phyloP scores from a whole-genome alignment of 1,284 basidiomycete genomes.

The Ceratobasidium sp. region DNA sequence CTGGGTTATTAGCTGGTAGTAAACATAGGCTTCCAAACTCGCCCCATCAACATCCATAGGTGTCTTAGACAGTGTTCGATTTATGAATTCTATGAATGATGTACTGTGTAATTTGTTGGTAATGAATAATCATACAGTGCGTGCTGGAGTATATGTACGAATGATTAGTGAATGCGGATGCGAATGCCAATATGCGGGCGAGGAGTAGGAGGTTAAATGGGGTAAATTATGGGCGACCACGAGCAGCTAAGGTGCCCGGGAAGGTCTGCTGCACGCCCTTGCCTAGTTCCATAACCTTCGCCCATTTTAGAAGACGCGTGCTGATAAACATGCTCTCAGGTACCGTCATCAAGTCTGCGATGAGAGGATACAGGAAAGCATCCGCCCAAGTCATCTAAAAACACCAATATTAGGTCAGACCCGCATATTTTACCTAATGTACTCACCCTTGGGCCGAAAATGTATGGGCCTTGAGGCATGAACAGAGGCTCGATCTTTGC shows the following conservation, averaged over 20 bases:
- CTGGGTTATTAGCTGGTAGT: constrained; percentile 40
- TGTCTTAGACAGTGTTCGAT: no score
- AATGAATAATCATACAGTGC: background rate
- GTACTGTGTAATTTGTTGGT: no score
- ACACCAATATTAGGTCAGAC: background rate
- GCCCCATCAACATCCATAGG: background rate
- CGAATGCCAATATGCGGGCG: background rate
- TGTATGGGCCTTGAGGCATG: constrained; percentile 32
- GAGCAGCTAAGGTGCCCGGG: constrained; percentile 39
- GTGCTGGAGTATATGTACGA: background rate
- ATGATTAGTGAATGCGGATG: background rate
- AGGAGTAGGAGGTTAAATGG: background rate
- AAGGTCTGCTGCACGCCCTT: constrained; percentile 34
- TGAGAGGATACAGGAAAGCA: constrained; percentile 40
- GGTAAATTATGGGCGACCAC: constrained; percentile 34
- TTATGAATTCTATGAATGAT: no score
- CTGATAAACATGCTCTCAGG: constrained; percentile 40
- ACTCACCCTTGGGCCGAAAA: constrained; percentile 37
- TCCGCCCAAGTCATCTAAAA: constrained; percentile 41
- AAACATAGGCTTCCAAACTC: constrained; percentile 5
- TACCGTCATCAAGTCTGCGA: constrained; percentile 35
- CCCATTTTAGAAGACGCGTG: constrained; percentile 37
- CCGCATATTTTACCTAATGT: background rate
- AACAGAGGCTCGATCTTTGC: constrained; percentile 38
- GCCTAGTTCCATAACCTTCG: constrained; percentile 32